phyloP scores from a whole-genome alignment of 768 basidiomycete species.

The Amanita muscaria region DNA sequence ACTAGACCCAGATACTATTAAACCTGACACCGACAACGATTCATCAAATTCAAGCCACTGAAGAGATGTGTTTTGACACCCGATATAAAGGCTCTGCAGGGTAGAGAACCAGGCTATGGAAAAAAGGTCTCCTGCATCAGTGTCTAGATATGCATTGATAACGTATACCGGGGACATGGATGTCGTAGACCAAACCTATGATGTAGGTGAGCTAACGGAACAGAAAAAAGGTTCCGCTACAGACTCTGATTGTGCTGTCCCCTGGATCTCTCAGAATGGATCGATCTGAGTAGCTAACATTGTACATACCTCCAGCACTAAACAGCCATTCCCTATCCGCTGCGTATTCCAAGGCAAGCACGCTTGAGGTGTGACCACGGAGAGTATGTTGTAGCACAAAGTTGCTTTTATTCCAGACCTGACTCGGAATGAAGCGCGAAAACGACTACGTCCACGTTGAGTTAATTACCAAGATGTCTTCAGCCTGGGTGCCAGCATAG shows the following conservation, averaged over 20 bases:
- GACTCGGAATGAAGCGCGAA: conserved; percentile 2
- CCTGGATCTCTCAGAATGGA: conserved; percentile 34
- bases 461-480: conserved; percentile 59
- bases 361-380: conserved; percentile 76
- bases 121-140: conserved; percentile 80
- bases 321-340: conserved; percentile 77
- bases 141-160: conserved; percentile 70
- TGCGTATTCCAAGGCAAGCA: conserved; percentile 72
- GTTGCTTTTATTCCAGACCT: conserved; percentile 83
- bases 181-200: conserved; percentile 75
- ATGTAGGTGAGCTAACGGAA: conserved; percentile 7
- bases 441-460: background rate
- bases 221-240: conserved; percentile 16
- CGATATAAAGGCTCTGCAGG: conserved; percentile 69
- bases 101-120: conserved; percentile 70
- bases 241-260: conserved; percentile 79
- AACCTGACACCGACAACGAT: conserved; percentile 10
- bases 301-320: conserved; percentile 66
- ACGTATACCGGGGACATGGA: conserved; percentile 60
- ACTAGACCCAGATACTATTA: conserved; percentile 13
- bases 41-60: conserved; percentile 72
- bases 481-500: conserved; percentile 74
- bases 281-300: conserved; percentile 12
- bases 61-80: conserved; percentile 88
- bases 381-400: conserved; percentile 63